Conservation (phyloP, 1,284 basidiomycete species). For the Trichosporon sp. region DNA sequence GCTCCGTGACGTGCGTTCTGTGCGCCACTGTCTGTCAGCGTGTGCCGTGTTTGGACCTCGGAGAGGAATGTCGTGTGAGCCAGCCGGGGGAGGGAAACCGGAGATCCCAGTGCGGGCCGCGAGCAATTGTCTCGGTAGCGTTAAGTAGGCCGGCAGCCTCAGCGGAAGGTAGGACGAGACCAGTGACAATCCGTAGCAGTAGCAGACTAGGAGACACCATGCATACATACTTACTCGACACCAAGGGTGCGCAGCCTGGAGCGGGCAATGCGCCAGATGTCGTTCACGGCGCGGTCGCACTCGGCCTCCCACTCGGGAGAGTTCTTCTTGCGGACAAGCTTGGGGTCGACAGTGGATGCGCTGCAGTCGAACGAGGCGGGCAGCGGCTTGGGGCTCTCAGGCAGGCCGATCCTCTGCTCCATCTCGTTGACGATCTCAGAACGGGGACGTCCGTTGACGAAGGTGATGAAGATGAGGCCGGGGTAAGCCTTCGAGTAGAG, state of each 20-base stretch:
- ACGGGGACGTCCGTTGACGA: slow-evolving; percentile 76
- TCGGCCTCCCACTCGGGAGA: slow-evolving; percentile 57
- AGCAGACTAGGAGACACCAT: background rate
- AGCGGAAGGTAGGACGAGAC: background rate
- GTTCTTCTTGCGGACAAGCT: slow-evolving; percentile 27
- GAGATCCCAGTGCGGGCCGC: slow-evolving; percentile 9
- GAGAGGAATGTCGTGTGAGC: background rate
- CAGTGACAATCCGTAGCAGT: background rate
- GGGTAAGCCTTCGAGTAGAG: slow-evolving; percentile 70
- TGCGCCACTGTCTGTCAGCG: background rate
- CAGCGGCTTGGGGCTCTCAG: slow-evolving; percentile 25
- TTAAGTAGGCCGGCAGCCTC: too few species aligned
- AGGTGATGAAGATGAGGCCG: slow-evolving; percentile 77
- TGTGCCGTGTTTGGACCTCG: background rate
- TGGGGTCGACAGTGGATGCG: slow-evolving; percentile 36
- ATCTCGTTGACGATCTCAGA: slow-evolving; percentile 69
- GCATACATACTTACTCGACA: slow-evolving; percentile 20
- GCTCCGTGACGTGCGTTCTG: slow-evolving; percentile 3
- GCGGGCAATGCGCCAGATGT: slow-evolving; percentile 68
- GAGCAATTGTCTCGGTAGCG: background rate
- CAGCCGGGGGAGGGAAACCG: slow-evolving; percentile 12
- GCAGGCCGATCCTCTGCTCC: slow-evolving; percentile 57
- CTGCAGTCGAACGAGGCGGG: slow-evolving; percentile 23
- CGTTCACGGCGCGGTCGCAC: slow-evolving; percentile 63
- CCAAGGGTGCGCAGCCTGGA: slow-evolving; percentile 51